These are phyloP conservation scores for Saprolegnia diclina DNA, from an alignment of 352 stramenopile genomes.

Conservation along the genomic window DNA sequence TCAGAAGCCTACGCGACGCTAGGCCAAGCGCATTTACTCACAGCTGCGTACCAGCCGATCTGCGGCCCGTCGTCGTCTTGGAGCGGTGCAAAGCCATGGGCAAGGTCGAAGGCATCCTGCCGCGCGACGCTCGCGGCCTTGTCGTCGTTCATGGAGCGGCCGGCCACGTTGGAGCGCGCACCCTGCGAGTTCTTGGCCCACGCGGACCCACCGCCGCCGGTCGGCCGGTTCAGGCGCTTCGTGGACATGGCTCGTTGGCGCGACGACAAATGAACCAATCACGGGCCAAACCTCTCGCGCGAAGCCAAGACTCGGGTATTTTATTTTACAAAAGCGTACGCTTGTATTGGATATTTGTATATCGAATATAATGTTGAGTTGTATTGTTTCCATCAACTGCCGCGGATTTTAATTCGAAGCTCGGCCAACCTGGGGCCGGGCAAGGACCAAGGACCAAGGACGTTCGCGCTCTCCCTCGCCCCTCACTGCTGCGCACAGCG, in stretches of 20 bases:
- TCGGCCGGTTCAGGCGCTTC: constrained; percentile 16
- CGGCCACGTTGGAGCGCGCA: constrained; percentile 52
- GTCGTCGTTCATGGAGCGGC: constrained; percentile 50
- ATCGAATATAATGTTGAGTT: not conserved
- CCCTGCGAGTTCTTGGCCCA: constrained; percentile 70
- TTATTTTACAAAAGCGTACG: not conserved
- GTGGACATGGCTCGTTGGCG: constrained; percentile 6
- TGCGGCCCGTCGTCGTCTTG: constrained; percentile 38
- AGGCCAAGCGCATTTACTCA: not conserved
- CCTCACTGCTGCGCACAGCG: no score
- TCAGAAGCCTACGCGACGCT: constrained; percentile 17
- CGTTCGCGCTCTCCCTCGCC: no score
- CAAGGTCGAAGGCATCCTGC: constrained; percentile 62
- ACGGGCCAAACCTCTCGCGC: not conserved
- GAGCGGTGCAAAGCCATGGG: constrained; percentile 62
- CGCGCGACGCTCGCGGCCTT: constrained; percentile 54
- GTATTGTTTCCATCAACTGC: not conserved
- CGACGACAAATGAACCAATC: not conserved
- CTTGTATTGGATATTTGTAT: not conserved
- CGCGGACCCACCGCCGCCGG: constrained; percentile 37
- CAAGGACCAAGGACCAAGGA: no score
- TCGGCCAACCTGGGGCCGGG: no score
- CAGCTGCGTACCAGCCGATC: constrained; percentile 10
- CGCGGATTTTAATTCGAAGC: no score
- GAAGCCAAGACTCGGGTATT: not conserved